Evolutionary conservation across 2,329 filamentous ascomycete genomes (phyloP), one percentile per base, ranked within the genome.

Genomic region (Exophiala bonariae): DNA sequence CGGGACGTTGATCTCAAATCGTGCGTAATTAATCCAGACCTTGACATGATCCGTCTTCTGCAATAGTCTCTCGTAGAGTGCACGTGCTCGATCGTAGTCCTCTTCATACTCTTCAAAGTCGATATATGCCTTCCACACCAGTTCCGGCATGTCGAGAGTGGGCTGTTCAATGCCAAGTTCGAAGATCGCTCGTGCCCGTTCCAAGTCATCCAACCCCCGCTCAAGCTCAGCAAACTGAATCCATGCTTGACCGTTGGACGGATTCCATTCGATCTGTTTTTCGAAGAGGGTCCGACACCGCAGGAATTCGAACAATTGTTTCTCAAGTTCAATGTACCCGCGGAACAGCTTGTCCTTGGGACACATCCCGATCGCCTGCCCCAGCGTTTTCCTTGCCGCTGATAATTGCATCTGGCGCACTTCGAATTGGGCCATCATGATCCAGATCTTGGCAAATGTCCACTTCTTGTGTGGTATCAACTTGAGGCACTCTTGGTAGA

Each of bases 11-110:
- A 97, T 89, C 70, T 99, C 93, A 63, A 99, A 97, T 67, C 95
- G 88, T n/a, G 93, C 93, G 71, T 92, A 99, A 67, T 88, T 92
- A 68, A 93, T 95, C 93, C 93, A 99, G 50, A 99, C 93, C 76
- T 97, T 99, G 76, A 96, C 90, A 64, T 99, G 93, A 63, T 93
- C 86, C n/a, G 93, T 96, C 82, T 95, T 96, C 62, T 89, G 78
- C 34, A 99, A 79, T 10, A 99, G 78, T 6, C 92, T 82, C 73
- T 97, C 92, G 71, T 97, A 99, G 35, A 99, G 75, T 3, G 75
- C 73, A 39, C 93, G 80, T 3, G 90, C 89, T 39, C 84, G 78
- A 43, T 90, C 89, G 67, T 92, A 96, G 67, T 96, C 89, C 61
- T 85, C 88, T 67, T 96, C 89, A 61, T 95, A 89, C 64, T 97